Evolutionary conservation across 257 asterid species (phyloP), one percentile per base, ranked within the genome.

Genomic region (Voacanga thouarsii): DNA sequence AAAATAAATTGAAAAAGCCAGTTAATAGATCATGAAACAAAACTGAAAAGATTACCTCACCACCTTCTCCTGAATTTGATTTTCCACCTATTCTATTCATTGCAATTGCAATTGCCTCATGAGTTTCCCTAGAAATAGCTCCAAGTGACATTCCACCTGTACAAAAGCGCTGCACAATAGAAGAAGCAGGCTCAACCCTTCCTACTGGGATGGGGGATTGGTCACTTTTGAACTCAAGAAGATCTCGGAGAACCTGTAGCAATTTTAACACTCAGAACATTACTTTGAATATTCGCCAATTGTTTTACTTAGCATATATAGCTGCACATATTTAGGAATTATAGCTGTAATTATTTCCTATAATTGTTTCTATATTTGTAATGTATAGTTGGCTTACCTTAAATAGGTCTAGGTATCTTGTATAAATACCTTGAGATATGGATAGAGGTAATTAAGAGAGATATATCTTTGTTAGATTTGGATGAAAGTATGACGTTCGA

Each of bases 141-240:
- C 99, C 99, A 73, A 96, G 97, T 16, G 99, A 96, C 99, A 96
- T 96, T 83, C 99, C 99, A 77, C 99, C 99, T 21, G 99, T 96
- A 85, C 99, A 96, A 85, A 96, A 96, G 61, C 99, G 92, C 86
- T 89, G 82, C 82, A 93, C 99, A 84, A 96, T 96, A 66, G 95
- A 87, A 75, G 94, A 73, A 81, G 99, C 98, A 53, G 95, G 91
- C 83, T 96, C 99, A 71, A 93, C 99, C 84, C 79, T 93, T 82
- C 98, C 98, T 78, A 96, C 98, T 61, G 99, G 96, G 82, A 96
- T 96, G 7, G 98, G 97, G 6, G 96, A 50, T 39, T 94, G 94
- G 53, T 89, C 92, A 80, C 98, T 96, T 87, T 81, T 92, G 59
- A 96, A 86, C 84, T 93, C 98, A 56, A 96, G 84, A 79, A 96